Percentiles rank a stretch among this genome's conserved stretches.
Evolutionary conservation across 495 filamentous ascomycete genomes (phyloP).

Genomic region (Margaritispora aquatica): DNA sequence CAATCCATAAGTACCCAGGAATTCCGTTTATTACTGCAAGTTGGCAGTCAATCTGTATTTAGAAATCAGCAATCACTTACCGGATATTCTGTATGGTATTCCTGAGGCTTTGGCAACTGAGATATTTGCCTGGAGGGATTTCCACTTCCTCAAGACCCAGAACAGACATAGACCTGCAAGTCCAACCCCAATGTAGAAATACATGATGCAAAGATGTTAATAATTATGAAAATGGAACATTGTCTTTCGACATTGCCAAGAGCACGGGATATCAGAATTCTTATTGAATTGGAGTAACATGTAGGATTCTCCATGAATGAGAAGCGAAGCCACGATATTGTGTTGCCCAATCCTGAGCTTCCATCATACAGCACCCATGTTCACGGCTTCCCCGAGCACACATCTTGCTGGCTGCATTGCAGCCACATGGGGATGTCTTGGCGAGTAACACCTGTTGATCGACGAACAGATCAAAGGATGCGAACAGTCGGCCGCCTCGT

Average conservation of each 20-base stretch:
- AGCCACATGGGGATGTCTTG: neutral
- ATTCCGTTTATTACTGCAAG: slow-evolving; percentile 6
- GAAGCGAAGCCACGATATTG: neutral
- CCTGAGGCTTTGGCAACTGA: slow-evolving; percentile 9
- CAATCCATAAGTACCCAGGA: slow-evolving; percentile 12
- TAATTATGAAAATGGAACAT: too few relatives aligned
- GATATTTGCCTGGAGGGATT: slow-evolving; percentile 6
- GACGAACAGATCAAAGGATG: neutral
- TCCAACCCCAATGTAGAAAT: neutral
- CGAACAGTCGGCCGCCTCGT: neutral
- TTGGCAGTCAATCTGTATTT: neutral
- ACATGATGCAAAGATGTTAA: neutral
- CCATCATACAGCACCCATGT: neutral
- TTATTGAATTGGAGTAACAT: neutral
- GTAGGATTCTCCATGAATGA: neutral
- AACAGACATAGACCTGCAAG: neutral
- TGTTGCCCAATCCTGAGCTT: neutral
- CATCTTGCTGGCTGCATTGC: neutral
- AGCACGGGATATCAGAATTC: neutral
- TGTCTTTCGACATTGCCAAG: too few relatives aligned
- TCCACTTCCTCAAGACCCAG: slow-evolving; percentile 2
- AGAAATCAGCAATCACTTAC: neutral
- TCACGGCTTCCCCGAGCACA: neutral
- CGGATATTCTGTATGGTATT: slow-evolving; percentile 10
- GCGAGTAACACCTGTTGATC: neutral